phyloP scores from a whole-genome alignment of 257 asterid species.

The Catharanthus roseus region DNA sequence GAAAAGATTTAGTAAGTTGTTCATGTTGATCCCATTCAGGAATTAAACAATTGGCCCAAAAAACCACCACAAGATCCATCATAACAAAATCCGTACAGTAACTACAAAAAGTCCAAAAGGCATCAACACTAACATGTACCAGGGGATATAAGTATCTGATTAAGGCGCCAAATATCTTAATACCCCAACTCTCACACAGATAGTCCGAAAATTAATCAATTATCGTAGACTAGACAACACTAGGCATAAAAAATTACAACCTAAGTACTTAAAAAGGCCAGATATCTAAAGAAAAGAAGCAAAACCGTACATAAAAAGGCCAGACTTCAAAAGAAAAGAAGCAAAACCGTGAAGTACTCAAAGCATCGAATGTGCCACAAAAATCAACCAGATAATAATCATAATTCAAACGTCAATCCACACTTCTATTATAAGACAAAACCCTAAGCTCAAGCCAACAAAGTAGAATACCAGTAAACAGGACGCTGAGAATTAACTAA shows the following conservation, averaged over 20 bases:
- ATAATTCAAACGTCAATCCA: background rate
- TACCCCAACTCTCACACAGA: background rate
- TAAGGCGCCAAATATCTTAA: background rate
- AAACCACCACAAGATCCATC: background rate
- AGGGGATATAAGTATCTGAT: background rate
- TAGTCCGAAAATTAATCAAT: background rate
- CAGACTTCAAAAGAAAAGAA: background rate
- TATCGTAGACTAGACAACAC: background rate
- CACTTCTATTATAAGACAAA: background rate
- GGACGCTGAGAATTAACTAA: too few species aligned
- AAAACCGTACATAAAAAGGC: background rate
- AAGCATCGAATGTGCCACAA: background rate
- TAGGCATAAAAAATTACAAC: background rate
- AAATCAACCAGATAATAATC: background rate
- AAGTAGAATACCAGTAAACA: background rate
- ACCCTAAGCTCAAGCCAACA: background rate
- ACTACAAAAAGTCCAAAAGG: background rate
- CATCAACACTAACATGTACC: background rate
- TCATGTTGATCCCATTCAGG: background rate
- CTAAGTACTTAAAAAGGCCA: background rate
- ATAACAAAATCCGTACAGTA: background rate
- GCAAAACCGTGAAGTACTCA: background rate
- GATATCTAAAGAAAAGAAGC: background rate
- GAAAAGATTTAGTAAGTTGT: conserved; percentile 2
- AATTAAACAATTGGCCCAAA: background rate